Percentiles rank a stretch among this genome's conserved stretches.
Evolutionary conservation across 192 early-diverging fungal genomes (phyloP).

Genomic region (Umbelopsis vinacea): DNA sequence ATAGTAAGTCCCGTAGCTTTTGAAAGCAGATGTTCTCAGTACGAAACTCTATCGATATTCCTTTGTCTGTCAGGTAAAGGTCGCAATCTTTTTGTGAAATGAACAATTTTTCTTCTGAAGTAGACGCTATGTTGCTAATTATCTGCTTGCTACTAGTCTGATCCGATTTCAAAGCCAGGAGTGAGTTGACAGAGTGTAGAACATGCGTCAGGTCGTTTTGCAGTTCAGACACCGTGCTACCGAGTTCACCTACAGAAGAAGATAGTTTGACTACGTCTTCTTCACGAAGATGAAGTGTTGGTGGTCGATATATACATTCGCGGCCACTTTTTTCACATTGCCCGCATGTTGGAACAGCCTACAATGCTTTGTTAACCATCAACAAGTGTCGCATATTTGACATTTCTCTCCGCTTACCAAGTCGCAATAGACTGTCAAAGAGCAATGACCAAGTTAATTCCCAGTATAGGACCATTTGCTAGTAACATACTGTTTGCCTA

Average conservation of each 20-base stretch:
- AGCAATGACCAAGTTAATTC: not conserved
- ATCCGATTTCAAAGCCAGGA: not conserved
- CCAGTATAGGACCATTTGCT: not conserved
- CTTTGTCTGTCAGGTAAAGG: conserved; percentile 7
- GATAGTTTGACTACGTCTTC: conserved; percentile 19
- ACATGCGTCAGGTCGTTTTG: conserved; percentile 4
- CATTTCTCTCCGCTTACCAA: conserved; percentile 7
- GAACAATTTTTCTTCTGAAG: not conserved
- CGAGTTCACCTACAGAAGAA: not conserved
- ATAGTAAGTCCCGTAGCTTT: not conserved
- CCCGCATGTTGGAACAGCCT: not conserved
- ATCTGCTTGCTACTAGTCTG: not conserved
- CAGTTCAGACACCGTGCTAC: not conserved
- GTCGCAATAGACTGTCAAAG: conserved; percentile 22
- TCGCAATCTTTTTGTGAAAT: not conserved
- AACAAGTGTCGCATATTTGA: not conserved
- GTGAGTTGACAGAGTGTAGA: conserved; percentile 3
- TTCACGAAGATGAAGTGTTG: conserved; percentile 23
- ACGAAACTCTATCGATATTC: conserved; percentile 19
- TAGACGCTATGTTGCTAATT: not conserved
- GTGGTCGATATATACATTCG: not conserved
- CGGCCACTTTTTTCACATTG: conserved; percentile 9
- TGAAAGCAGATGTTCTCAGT: conserved; percentile 17
- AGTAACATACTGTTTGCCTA: not conserved
- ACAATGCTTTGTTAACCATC: not conserved